phyloP scores from a whole-genome alignment of 1,284 basidiomycete species.

The Boletus sp. region DNA sequence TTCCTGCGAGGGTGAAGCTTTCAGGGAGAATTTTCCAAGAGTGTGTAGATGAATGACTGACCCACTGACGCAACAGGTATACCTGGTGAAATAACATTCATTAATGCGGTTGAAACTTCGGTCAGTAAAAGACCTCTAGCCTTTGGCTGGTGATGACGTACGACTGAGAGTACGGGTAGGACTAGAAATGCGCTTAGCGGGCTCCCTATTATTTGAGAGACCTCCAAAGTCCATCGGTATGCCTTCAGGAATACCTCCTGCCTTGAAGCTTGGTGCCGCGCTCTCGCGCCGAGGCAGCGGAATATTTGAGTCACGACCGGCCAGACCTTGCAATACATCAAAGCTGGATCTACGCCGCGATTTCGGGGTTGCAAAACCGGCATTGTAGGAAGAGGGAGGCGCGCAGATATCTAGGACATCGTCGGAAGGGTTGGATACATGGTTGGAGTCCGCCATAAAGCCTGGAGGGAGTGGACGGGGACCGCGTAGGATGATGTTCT shows the following conservation, averaged over 20 bases:
- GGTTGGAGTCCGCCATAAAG: slow-evolving; percentile 35
- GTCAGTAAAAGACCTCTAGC: slow-evolving; percentile 30
- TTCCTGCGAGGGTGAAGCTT: slow-evolving; percentile 47
- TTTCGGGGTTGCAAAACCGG: slow-evolving; percentile 39
- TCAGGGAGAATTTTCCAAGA: slow-evolving; percentile 14
- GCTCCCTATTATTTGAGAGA: slow-evolving; percentile 37
- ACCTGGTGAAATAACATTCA: slow-evolving; percentile 42
- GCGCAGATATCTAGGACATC: slow-evolving; percentile 35
- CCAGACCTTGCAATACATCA: slow-evolving; percentile 64
- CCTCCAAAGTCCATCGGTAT: slow-evolving; percentile 56
- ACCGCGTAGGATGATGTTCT: slow-evolving; percentile 58
- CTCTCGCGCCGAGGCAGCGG: slow-evolving; percentile 60
- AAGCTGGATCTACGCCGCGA: slow-evolving; percentile 61
- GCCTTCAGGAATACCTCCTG: slow-evolving; percentile 64
- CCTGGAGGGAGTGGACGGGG: slow-evolving; percentile 53
- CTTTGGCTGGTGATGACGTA: slow-evolving; percentile 42
- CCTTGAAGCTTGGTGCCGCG: slow-evolving; percentile 35
- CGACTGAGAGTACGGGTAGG: slow-evolving; percentile 76
- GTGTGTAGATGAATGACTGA: slow-evolving; percentile 34
- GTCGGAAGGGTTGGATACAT: slow-evolving; percentile 35
- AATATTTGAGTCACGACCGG: slow-evolving; percentile 68
- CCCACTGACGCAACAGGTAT: slow-evolving; percentile 80
- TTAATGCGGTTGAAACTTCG: slow-evolving; percentile 23
- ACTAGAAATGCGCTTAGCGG: slow-evolving; percentile 56
- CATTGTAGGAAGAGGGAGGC: slow-evolving; percentile 36